Evolutionary conservation across 2,329 filamentous ascomycete species (phyloP).

Genomic region (Pestalotiopsis fici): DNA sequence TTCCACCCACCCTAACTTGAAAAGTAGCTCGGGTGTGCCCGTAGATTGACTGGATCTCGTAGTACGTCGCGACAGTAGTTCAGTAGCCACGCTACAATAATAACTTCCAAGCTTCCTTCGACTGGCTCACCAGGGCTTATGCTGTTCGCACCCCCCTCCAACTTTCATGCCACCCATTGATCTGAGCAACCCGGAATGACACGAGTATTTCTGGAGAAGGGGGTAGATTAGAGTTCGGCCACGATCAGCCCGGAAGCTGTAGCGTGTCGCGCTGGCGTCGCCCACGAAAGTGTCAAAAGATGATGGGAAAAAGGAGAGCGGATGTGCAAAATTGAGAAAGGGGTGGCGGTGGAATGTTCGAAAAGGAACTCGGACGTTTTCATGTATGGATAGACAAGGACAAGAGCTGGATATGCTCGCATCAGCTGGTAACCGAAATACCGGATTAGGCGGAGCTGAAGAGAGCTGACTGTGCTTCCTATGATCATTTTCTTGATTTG

Average conservation of each 20-base stretch:
- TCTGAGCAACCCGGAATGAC: conserved; percentile 5
- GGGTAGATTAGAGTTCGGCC: conserved; percentile 1
- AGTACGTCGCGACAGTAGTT: neutral
- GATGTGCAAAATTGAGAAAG: neutral
- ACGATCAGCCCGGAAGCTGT: neutral
- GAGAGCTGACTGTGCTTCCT: neutral
- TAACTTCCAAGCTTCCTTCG: neutral
- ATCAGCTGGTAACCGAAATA: neutral
- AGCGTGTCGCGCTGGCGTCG: conserved; percentile 1
- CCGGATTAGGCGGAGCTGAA: neutral
- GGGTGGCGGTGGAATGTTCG: neutral
- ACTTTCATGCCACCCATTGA: neutral
- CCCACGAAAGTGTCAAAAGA: neutral
- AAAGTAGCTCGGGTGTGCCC: neutral
- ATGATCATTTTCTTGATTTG: neutral
- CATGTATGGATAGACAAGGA: too few species aligned
- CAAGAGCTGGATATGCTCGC: neutral
- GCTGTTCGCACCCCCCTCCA: neutral
- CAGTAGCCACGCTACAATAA: neutral
- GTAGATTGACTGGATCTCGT: neutral
- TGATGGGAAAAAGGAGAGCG: neutral
- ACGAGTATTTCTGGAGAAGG: neutral
- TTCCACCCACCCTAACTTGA: neutral
- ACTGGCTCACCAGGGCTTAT: neutral
- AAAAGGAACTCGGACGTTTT: too few species aligned